Percentiles rank a stretch among this genome's conserved stretches.
Evolutionary conservation across 352 stramenopile genomes (phyloP).

Genomic region (Pythium diclinum): DNA sequence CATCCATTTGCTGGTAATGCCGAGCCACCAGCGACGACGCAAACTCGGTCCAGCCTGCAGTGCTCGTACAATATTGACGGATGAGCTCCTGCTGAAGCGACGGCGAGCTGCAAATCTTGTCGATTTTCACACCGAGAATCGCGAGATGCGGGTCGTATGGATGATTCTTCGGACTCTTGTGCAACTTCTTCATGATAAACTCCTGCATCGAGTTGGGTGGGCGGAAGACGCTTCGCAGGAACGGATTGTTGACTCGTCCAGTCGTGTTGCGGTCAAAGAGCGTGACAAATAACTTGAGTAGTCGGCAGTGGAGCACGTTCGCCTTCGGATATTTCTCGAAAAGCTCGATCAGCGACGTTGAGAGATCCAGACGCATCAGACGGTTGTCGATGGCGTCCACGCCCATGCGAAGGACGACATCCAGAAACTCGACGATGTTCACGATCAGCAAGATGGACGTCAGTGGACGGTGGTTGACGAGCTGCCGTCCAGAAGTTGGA

Average conservation of each 20-base stretch:
- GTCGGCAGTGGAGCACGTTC: slow-evolving; percentile 67
- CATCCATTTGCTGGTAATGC: slow-evolving; percentile 78
- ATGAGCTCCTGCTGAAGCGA: slow-evolving; percentile 76
- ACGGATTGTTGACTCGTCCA: slow-evolving; percentile 69
- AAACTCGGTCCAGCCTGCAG: slow-evolving; percentile 65
- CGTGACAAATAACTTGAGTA: slow-evolving; percentile 70
- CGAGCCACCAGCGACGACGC: slow-evolving; percentile 59
- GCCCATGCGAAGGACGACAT: slow-evolving; percentile 56
- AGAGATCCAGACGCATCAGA: slow-evolving; percentile 50
- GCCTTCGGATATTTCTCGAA: slow-evolving; percentile 72
- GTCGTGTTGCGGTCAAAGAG: slow-evolving; percentile 60
- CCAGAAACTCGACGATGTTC: slow-evolving; percentile 64
- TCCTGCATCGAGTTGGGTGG: slow-evolving; percentile 61
- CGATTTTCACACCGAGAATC: slow-evolving; percentile 77
- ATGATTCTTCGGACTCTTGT: slow-evolving; percentile 44
- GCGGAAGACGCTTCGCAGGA: slow-evolving; percentile 67
- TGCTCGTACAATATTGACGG: slow-evolving; percentile 64
- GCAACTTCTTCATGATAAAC: slow-evolving; percentile 67
- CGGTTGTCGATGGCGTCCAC: slow-evolving; percentile 56
- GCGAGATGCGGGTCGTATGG: slow-evolving; percentile 69
- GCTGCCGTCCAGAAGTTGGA: slow-evolving; percentile 42
- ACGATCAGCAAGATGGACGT: slow-evolving; percentile 60
- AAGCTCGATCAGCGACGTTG: slow-evolving; percentile 59
- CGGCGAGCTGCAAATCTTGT: slow-evolving; percentile 73
- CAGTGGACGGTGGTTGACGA: slow-evolving; percentile 62